Conservation (phyloP, 305 asterid genomes). For the Euphrasia arctica region DNA sequence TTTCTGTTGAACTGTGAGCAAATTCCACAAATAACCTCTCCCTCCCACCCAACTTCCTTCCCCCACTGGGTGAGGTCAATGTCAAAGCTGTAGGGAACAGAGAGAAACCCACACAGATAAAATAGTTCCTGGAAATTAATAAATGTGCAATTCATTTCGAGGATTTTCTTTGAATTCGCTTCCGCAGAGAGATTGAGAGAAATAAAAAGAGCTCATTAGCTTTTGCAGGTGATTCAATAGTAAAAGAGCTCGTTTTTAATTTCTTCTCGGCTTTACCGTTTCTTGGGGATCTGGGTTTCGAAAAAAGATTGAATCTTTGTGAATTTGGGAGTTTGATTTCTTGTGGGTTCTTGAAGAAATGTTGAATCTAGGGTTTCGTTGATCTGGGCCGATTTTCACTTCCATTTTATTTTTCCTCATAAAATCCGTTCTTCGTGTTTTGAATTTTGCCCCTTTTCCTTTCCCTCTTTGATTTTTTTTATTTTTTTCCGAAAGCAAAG, state of each 20-base stretch:
- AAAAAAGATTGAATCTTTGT: conserved; percentile 35
- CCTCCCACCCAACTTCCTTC: too few relatives aligned
- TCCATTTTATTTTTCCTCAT: conserved; percentile 16
- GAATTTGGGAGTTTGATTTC: conserved; percentile 28
- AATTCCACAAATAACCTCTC: conserved; percentile 25
- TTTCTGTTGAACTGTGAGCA: conserved; percentile 10
- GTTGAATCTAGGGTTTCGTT: conserved; percentile 55
- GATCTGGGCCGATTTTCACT: conserved; percentile 39
- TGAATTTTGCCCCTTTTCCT: conserved; percentile 40
- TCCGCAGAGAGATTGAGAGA: conserved; percentile 13
- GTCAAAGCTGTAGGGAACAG: conserved; percentile 33
- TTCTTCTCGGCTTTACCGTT: conserved; percentile 25
- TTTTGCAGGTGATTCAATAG: conserved; percentile 34
- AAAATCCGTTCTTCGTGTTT: conserved; percentile 29
- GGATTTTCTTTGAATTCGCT: conserved; percentile 51
- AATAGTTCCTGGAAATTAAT: conserved; percentile 12
- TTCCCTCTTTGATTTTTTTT: conserved; percentile 54
- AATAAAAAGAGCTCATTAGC: conserved; percentile 24
- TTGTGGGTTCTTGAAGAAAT: conserved; percentile 28
- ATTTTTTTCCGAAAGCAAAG: conserved; percentile 50
- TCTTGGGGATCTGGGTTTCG: conserved; percentile 56
- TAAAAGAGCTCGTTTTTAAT: conserved; percentile 18
- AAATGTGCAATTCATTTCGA: conserved; percentile 57
- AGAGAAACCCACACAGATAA: conserved; percentile 27
- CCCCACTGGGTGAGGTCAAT: conserved; percentile 35